Evolutionary conservation across 2,329 filamentous ascomycete genomes (phyloP).

Genomic region (Colletotrichum neosansevieriae): DNA sequence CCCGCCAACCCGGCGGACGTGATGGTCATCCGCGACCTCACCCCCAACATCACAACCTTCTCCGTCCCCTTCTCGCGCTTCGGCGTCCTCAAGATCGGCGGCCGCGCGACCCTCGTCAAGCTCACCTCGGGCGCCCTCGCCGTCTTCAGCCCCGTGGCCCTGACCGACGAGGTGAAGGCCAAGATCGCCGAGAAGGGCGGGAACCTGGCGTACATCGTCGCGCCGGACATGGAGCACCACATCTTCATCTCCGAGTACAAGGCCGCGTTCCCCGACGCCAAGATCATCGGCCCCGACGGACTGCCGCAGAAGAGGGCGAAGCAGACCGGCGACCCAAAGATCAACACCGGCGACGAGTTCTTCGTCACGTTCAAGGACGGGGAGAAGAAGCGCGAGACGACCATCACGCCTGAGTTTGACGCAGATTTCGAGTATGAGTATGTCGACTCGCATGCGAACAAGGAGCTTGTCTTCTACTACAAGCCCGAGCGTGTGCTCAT

Average conservation of each 20-base stretch:
- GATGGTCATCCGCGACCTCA: conserved; percentile 91
- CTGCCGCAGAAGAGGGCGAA: conserved; percentile 84
- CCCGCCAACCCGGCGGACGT: conserved; percentile 80
- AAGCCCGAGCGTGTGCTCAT: conserved; percentile 84
- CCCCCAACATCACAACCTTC: conserved; percentile 81
- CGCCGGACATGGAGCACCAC: conserved; percentile 93
- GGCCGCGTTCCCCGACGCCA: conserved; percentile 80
- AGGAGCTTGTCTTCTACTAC: conserved; percentile 90
- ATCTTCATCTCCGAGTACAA: conserved; percentile 92
- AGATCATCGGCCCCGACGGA: conserved; percentile 84
- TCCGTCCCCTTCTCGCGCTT: conserved; percentile 88
- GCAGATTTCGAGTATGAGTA: conserved; percentile 88
- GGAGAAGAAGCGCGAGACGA: conserved; percentile 59
- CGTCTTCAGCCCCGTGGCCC: conserved; percentile 90
- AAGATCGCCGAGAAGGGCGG: conserved; percentile 75
- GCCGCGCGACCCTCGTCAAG: conserved; percentile 79
- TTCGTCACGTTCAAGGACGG: conserved; percentile 74
- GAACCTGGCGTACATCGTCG: conserved; percentile 84
- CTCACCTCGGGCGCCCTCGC: conserved; percentile 83
- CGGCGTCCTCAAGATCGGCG: conserved; percentile 84
- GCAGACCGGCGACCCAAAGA: conserved; percentile 64
- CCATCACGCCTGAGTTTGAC: conserved; percentile 83
- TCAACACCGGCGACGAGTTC: conserved; percentile 63
- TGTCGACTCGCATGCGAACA: conserved; percentile 82
- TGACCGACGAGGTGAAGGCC: conserved; percentile 79